These are phyloP conservation scores for Tetradesmus obliquus DNA, from an alignment of 139 green algal species.

Conservation along the genomic window DNA sequence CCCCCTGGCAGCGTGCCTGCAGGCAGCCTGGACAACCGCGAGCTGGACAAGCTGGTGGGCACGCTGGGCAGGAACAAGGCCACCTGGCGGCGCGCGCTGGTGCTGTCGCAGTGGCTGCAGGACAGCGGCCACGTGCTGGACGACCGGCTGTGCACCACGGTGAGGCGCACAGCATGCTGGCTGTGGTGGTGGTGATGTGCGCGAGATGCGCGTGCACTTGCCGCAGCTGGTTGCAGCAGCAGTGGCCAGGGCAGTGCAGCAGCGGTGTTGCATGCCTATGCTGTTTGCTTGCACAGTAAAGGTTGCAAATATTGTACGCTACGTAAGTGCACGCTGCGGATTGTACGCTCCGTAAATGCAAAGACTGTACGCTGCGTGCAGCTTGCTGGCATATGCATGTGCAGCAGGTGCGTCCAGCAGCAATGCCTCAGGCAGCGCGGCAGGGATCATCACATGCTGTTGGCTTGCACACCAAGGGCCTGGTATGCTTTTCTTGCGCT, in stretches of 20 bases:
- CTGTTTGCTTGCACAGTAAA: not conserved
- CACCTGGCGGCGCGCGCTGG: conserved; percentile 82
- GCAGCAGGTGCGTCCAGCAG: too few relatives aligned
- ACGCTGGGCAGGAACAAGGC: conserved; percentile 74
- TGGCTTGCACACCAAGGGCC: too few relatives aligned
- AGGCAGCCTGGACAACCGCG: conserved; percentile 76
- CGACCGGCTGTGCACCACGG: conserved; percentile 87
- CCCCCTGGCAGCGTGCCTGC: conserved; percentile 38
- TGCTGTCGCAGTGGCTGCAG: conserved; percentile 84
- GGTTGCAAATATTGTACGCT: too few relatives aligned
- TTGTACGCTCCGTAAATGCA: too few relatives aligned
- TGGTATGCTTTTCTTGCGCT: not conserved
- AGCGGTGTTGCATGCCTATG: not conserved
- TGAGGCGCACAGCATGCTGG: conserved; percentile 34
- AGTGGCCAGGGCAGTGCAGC: not conserved
- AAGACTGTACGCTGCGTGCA: too few relatives aligned
- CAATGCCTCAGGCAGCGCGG: too few relatives aligned
- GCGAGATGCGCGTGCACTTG: not conserved
- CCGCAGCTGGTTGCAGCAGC: not conserved
- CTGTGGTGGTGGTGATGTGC: too few relatives aligned
- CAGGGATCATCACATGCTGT: too few relatives aligned
- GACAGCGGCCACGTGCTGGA: conserved; percentile 75
- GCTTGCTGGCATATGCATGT: too few relatives aligned
- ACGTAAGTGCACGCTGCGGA: too few relatives aligned
- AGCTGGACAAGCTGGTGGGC: conserved; percentile 89